A percentile compares a stretch with the other conserved stretches of the same genome.
phyloP scores from a whole-genome alignment of 768 basidiomycete genomes.

The Macrolepiota dolichaula region DNA sequence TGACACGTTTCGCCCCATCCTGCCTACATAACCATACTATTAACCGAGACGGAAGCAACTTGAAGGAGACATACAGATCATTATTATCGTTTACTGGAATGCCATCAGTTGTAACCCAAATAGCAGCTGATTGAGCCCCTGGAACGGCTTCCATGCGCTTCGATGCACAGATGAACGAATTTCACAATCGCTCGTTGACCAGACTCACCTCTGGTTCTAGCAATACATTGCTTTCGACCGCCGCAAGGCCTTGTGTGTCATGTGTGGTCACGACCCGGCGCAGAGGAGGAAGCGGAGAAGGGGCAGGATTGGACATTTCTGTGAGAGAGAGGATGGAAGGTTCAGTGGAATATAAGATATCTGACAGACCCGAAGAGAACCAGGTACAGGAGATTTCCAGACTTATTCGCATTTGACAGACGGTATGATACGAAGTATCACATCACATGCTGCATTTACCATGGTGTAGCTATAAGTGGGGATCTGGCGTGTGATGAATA shows the following conservation, averaged over 20 bases:
- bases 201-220: slow-evolving; percentile 26
- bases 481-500: slow-evolving; percentile 4
- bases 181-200: neutral
- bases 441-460: slow-evolving; percentile 7
- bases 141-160: slow-evolving; percentile 32
- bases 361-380: slow-evolving; percentile 6
- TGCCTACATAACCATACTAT: slow-evolving; percentile 28
- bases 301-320: slow-evolving; percentile 24
- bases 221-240: slow-evolving; percentile 33
- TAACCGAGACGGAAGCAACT: neutral
- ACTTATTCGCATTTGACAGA: slow-evolving; percentile 5
- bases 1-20: slow-evolving; percentile 44
- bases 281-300: slow-evolving; percentile 30
- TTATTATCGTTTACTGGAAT: slow-evolving; percentile 57
- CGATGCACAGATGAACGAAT: neutral
- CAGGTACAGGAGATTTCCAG: neutral
- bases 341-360: slow-evolving; percentile 1
- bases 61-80: slow-evolving; percentile 24
- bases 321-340: slow-evolving; percentile 11
- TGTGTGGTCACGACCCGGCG: slow-evolving; percentile 54
- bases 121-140: slow-evolving; percentile 31
- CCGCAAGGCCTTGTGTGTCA: slow-evolving; percentile 35
- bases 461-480: neutral
- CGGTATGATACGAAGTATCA: neutral
- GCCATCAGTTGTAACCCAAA: slow-evolving; percentile 49